Evolutionary conservation across 2,329 filamentous ascomycete species (phyloP).

Genomic region (Ascochyta lentis): DNA sequence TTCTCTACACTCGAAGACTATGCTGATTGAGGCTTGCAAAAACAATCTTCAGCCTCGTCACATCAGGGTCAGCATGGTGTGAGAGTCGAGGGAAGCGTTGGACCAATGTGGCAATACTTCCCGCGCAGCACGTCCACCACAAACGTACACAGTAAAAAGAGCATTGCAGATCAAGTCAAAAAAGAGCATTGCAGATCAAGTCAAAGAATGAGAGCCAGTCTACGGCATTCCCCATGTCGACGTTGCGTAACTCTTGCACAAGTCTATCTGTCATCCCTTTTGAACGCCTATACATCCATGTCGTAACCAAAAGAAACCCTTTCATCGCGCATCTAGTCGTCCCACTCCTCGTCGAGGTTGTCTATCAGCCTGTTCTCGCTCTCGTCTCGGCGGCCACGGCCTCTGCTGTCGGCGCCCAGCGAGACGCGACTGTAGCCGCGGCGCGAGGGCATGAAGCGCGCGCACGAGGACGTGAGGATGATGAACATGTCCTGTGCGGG

Average conservation of each 20-base stretch:
- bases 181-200: neutral
- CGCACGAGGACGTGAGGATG: slow-evolving; percentile 73
- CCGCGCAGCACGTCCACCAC: neutral
- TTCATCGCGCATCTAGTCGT: slow-evolving; percentile 61
- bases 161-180: neutral
- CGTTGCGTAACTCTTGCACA: too few species aligned
- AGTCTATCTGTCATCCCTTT: neutral
- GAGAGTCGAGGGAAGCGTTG: too few species aligned
- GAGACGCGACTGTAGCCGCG: slow-evolving; percentile 72
- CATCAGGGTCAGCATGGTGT: too few species aligned
- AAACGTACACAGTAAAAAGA: too few species aligned
- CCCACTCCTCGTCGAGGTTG: slow-evolving; percentile 96
- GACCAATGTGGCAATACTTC: neutral
- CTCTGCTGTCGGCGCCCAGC: slow-evolving; percentile 53
- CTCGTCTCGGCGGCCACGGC: slow-evolving; percentile 62
- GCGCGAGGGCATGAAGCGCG: slow-evolving; percentile 68
- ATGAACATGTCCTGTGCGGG: slow-evolving; percentile 63
- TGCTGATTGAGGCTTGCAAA: too few species aligned
- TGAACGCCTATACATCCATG: neutral
- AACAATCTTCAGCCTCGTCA: too few species aligned
- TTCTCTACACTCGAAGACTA: too few species aligned
- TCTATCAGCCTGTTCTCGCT: slow-evolving; percentile 95
- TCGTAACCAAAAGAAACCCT: neutral
- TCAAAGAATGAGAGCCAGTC: neutral
- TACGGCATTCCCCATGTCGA: neutral